phyloP scores from a whole-genome alignment of 2,329 filamentous ascomycete genomes.

The Huntiella abstrusa region DNA sequence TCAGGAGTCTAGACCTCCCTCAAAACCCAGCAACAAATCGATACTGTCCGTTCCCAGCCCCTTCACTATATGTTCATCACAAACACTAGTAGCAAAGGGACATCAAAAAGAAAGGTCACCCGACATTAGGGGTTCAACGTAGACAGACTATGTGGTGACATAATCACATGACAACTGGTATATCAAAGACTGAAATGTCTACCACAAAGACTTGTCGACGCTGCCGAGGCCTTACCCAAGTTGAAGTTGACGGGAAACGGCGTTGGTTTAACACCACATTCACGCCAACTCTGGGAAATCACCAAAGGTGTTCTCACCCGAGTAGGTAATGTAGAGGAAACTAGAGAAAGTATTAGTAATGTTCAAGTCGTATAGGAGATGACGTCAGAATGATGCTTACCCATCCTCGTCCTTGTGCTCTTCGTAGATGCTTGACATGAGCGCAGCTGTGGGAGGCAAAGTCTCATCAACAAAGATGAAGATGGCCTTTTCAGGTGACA shows the following conservation, averaged over 20 bases:
- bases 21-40: no score
- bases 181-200: background rate
- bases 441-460: slow-evolving; percentile 81
- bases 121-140: background rate
- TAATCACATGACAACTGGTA: no score
- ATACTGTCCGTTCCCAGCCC: no score
- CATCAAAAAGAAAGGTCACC: no score
- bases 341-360: slow-evolving; percentile 22
- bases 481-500: slow-evolving; percentile 98
- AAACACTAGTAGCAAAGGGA: no score
- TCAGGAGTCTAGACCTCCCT: no score
- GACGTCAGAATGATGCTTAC: slow-evolving; percentile 22
- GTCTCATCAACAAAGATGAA: slow-evolving; percentile 99
- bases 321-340: slow-evolving; percentile 98
- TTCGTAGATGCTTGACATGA: slow-evolving; percentile 99
- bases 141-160: no score
- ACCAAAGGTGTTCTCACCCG: slow-evolving; percentile 97
- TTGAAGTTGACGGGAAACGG: no score
- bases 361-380: background rate
- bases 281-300: slow-evolving; percentile 22
- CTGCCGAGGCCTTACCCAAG: no score
- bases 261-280: slow-evolving; percentile 7
- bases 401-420: slow-evolving; percentile 82
- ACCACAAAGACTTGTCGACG: no score
- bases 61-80: no score